phyloP scores from a whole-genome alignment of 2,329 filamentous ascomycete genomes.

The Emydomyces testavorans region DNA sequence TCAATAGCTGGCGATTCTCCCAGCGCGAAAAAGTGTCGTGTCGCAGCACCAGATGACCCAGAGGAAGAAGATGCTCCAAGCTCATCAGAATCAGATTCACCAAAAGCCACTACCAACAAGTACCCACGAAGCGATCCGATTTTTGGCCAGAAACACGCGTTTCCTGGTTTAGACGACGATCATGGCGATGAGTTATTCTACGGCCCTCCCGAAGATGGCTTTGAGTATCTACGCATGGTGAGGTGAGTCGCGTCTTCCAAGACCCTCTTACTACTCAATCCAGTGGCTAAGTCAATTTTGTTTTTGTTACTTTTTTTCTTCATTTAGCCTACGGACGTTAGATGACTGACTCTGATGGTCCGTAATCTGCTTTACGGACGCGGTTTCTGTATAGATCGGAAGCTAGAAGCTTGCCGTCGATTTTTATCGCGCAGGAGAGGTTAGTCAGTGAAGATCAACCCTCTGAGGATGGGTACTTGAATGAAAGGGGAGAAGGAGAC shows the following conservation, averaged over 20 bases:
- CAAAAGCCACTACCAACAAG: conserved; percentile 17
- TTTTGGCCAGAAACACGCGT: conserved; percentile 61
- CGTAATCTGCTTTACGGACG: conserved; percentile 2
- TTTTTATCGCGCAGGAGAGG: conserved; percentile 15
- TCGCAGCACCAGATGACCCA: conserved; percentile 22
- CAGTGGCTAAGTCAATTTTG: conserved; percentile 19
- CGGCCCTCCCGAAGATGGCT: conserved; percentile 54
- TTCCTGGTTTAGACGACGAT: conserved; percentile 49
- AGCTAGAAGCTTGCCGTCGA: conserved; percentile 16
- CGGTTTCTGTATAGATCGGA: conserved; percentile 17
- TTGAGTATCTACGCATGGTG: conserved; percentile 60
- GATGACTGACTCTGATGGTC: conserved; percentile 9
- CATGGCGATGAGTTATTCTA: conserved; percentile 50
- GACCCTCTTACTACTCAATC: conserved; percentile 18
- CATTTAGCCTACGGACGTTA: conserved; percentile 8
- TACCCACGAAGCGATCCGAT: conserved; percentile 47
- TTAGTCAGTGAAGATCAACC: conserved; percentile 10
- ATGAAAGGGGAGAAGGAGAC: conserved; percentile 25
- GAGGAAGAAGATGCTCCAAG: conserved; percentile 20
- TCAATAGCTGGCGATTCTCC: conserved; percentile 6
- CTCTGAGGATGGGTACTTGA: conserved; percentile 22
- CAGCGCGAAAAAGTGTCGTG: conserved; percentile 25
- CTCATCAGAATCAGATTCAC: conserved; percentile 13
- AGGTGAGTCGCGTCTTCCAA: conserved; percentile 42
- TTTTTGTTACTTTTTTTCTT: conserved; percentile 12